Percentiles rank a stretch among this genome's conserved stretches.
phyloP scores from a whole-genome alignment of 768 basidiomycete species.

The Tulasnella sp. region DNA sequence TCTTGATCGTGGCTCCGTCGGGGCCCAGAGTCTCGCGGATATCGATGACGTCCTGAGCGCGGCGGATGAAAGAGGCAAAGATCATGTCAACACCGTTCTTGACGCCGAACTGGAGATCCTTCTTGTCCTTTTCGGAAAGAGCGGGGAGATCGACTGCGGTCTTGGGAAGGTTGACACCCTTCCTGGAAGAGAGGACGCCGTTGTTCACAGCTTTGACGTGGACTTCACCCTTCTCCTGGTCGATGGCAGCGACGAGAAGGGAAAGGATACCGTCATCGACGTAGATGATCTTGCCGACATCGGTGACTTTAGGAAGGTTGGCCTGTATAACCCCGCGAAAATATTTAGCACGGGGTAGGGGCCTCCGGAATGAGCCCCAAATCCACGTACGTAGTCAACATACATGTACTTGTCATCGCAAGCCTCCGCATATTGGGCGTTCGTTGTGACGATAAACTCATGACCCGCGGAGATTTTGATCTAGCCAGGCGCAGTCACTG shows the following conservation, averaged over 20 bases:
- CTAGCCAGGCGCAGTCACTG: conserved; percentile 34
- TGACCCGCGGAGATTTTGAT: conserved; percentile 82
- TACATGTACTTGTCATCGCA: conserved; percentile 81
- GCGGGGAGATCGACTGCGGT: conserved; percentile 96
- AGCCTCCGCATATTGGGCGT: conserved; percentile 65
- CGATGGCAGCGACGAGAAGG: conserved; percentile 84
- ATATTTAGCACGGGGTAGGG: neutral
- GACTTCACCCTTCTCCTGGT: conserved; percentile 54
- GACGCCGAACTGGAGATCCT: conserved; percentile 88
- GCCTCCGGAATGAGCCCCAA: neutral
- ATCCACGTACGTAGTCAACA: conserved; percentile 78
- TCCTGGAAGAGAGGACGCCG: conserved; percentile 88
- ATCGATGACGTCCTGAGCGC: conserved; percentile 86
- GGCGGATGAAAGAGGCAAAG: conserved; percentile 98
- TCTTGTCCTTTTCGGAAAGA: conserved; percentile 96
- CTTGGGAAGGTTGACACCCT: conserved; percentile 99
- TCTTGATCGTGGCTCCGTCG: conserved; percentile 92
- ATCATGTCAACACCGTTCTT: conserved; percentile 98
- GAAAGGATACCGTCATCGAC: conserved; percentile 97
- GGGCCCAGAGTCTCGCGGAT: conserved; percentile 91
- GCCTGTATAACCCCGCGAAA: conserved; percentile 38
- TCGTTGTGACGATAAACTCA: conserved; percentile 85
- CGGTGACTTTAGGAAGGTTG: conserved; percentile 92
- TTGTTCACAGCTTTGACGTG: conserved; percentile 84
- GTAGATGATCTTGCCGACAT: conserved; percentile 95